Evolutionary conservation across 345 rosid species (phyloP).

Genomic region (Psidium friedrichsthalianum): DNA sequence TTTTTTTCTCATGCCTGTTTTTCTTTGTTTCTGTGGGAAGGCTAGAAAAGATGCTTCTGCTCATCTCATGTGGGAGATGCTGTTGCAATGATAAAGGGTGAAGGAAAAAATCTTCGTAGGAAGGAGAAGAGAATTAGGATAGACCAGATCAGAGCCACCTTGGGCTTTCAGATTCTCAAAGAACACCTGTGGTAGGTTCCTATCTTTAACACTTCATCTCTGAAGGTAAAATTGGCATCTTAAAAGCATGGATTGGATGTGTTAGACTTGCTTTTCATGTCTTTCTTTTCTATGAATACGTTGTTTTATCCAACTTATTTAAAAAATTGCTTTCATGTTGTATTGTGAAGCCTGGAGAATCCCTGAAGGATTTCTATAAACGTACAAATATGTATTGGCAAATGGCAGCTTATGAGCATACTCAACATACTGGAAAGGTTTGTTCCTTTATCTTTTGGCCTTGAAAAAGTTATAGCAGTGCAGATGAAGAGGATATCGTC

Average conservation of each 20-base stretch:
- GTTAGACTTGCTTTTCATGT: background rate
- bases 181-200: slow-evolving; percentile 69
- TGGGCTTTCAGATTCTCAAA: slow-evolving; percentile 92
- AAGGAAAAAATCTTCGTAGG: slow-evolving; percentile 62
- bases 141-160: slow-evolving; percentile 89
- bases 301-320: background rate
- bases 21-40: background rate
- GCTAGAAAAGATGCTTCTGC: slow-evolving; percentile 1
- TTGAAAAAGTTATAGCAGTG: background rate
- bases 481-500: background rate
- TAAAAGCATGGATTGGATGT: background rate
- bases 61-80: slow-evolving; percentile 55
- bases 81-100: slow-evolving; percentile 80
- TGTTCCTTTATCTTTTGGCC: slow-evolving; percentile 1
- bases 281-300: background rate
- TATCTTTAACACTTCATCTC: background rate
- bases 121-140: slow-evolving; percentile 91
- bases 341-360: slow-evolving; percentile 74
- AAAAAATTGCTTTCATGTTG: background rate
- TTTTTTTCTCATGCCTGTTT: background rate
- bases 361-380: slow-evolving; percentile 81
- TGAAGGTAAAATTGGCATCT: background rate
- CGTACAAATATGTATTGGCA: slow-evolving; percentile 96
- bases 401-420: slow-evolving; percentile 98
- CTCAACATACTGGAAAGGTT: slow-evolving; percentile 98